These are phyloP conservation scores for Mycena citricolor DNA, from an alignment of 1,284 basidiomycete genomes.

Conservation along the genomic window DNA sequence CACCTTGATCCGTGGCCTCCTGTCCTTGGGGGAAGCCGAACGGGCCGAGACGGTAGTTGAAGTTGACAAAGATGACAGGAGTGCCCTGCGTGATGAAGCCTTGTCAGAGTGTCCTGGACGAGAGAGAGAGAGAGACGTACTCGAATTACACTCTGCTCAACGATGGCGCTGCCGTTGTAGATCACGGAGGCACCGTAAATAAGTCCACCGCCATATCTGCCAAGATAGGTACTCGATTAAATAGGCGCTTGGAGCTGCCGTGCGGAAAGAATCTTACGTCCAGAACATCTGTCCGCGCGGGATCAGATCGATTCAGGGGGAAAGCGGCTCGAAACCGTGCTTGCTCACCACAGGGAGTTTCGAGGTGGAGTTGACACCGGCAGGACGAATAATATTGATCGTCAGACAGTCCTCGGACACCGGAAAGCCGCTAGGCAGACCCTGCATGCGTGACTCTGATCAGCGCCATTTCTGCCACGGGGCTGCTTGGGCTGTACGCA, in stretches of 20 bases:
- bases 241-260: background rate
- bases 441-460: no score
- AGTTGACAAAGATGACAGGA: constrained; percentile 34
- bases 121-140: constrained; percentile 3
- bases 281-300: constrained; percentile 5
- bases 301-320: no score
- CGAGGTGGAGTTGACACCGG: background rate
- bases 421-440: constrained; percentile 1
- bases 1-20: constrained; percentile 28
- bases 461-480: background rate
- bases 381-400: constrained; percentile 12
- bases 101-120: background rate
- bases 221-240: background rate
- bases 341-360: background rate
- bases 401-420: constrained; percentile 13
- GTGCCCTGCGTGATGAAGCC: constrained; percentile 13
- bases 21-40: constrained; percentile 39
- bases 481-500: background rate
- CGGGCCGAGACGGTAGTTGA: constrained; percentile 42
- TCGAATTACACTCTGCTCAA: constrained; percentile 9
- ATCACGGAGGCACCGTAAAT: background rate
- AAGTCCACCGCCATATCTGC: constrained; percentile 15
- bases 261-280: background rate
- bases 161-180: constrained; percentile 3
- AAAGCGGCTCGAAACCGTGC: background rate